phyloP scores from a whole-genome alignment of 495 filamentous ascomycete genomes.

The Hyaloscypha bicolor region DNA sequence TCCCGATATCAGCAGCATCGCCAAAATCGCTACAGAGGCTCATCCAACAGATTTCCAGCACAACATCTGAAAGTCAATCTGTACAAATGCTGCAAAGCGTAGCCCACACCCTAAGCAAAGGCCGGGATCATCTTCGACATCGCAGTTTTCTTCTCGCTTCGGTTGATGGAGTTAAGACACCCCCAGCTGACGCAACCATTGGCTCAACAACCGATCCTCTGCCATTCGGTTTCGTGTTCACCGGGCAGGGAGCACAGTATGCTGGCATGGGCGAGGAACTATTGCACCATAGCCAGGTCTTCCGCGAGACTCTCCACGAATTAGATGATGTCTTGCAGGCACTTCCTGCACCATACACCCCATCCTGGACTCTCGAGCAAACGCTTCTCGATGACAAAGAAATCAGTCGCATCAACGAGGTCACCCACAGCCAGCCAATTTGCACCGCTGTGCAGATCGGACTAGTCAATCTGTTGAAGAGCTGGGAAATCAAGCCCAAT shows the following conservation, averaged over 20 bases:
- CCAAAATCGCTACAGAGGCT: no score
- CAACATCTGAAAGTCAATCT: no score
- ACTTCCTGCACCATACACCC: background rate
- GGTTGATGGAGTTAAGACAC: no score
- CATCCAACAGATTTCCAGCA: no score
- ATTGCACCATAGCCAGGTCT: constrained; percentile 35
- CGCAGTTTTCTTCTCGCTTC: background rate
- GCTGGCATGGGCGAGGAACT: constrained; percentile 59
- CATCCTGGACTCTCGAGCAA: background rate
- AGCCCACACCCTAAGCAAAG: background rate
- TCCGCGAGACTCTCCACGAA: constrained; percentile 40
- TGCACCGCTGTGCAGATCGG: constrained; percentile 57
- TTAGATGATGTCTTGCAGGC: constrained; percentile 38
- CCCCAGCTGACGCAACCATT: no score
- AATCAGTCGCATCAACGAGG: constrained; percentile 30
- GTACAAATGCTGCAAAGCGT: no score
- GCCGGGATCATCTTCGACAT: background rate
- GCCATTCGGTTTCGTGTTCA: constrained; percentile 22
- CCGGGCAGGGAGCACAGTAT: constrained; percentile 46
- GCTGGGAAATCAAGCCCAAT: constrained; percentile 54
- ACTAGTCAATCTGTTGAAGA: constrained; percentile 53
- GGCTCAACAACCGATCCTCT: no score
- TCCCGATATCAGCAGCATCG: no score
- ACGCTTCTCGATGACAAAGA: constrained; percentile 39
- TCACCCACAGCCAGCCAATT: constrained; percentile 40